These are phyloP conservation scores for Syncephalis fuscata DNA, from an alignment of 371 early-diverging fungal genomes.

Conservation along the genomic window DNA sequence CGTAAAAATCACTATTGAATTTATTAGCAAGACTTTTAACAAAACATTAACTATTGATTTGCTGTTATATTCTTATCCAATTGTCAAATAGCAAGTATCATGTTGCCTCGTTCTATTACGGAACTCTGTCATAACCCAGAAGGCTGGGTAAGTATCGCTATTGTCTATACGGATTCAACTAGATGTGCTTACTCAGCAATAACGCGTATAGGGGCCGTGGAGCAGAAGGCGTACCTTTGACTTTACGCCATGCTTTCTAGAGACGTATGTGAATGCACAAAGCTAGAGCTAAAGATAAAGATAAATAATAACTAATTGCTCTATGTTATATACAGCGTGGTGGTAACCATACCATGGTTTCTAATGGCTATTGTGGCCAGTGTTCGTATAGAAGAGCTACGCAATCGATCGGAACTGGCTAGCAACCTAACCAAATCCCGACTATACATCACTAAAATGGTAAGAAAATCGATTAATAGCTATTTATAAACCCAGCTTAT, in stretches of 20 bases:
- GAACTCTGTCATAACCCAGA: constrained; percentile 1
- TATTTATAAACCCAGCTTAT: constrained; percentile 16
- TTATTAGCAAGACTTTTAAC: too few species aligned
- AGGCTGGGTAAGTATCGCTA: constrained; percentile 5
- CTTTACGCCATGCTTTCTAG: constrained; percentile 61
- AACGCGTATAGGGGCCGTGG: constrained; percentile 65
- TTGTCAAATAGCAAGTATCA: too few species aligned
- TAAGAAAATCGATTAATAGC: constrained; percentile 7
- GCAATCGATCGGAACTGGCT: constrained; percentile 4
- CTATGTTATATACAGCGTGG: constrained; percentile 29
- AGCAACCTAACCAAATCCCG: neutral
- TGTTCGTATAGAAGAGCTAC: neutral
- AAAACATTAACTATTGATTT: too few species aligned
- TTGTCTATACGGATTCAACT: neutral
- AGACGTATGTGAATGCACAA: too few species aligned
- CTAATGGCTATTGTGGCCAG: constrained; percentile 2
- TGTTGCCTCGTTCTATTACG: too few species aligned
- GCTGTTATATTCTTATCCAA: too few species aligned
- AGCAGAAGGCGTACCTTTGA: constrained; percentile 32
- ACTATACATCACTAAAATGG: neutral
- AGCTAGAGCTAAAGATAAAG: constrained; percentile 18
- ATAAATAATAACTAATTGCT: constrained; percentile 14
- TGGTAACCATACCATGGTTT: constrained; percentile 7
- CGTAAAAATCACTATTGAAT: too few species aligned
- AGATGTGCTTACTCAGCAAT: neutral